Evolutionary conservation across 108 stramenopile species (phyloP).

Genomic region (Aureococcus anophagefferens): DNA sequence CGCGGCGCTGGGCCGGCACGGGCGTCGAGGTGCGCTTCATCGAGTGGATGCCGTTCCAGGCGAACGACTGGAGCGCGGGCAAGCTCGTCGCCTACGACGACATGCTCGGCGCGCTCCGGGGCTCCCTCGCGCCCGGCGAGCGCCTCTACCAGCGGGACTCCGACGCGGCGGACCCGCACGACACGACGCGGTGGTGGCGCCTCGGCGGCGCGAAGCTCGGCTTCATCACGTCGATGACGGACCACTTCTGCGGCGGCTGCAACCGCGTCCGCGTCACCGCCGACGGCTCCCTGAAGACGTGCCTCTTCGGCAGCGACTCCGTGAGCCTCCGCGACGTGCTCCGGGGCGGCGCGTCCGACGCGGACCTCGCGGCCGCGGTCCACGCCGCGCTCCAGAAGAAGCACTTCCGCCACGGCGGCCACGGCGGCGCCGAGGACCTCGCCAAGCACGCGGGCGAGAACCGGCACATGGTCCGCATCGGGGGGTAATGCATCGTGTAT

Average conservation of each 20-base stretch:
- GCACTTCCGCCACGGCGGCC: slow-evolving; percentile 76
- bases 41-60: slow-evolving; percentile 99
- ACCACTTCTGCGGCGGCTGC: slow-evolving; percentile 93
- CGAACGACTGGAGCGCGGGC: slow-evolving; percentile 72
- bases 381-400: slow-evolving; percentile 68
- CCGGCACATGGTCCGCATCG: slow-evolving; percentile 94
- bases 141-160: background rate
- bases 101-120: slow-evolving; percentile 47
- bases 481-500: too few relatives aligned
- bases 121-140: background rate
- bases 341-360: slow-evolving; percentile 41
- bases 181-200: slow-evolving; percentile 92
- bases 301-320: slow-evolving; percentile 82
- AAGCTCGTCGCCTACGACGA: slow-evolving; percentile 74
- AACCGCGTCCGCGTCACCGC: slow-evolving; percentile 94
- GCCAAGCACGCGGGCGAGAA: slow-evolving; percentile 59
- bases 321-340: slow-evolving; percentile 73
- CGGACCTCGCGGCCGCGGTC: slow-evolving; percentile 51
- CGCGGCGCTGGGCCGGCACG: slow-evolving; percentile 38
- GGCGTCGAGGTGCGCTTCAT: slow-evolving; percentile 88
- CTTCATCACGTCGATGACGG: slow-evolving; percentile 96
- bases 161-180: slow-evolving; percentile 69
- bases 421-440: slow-evolving; percentile 63
- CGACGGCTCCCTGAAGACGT: slow-evolving; percentile 91
- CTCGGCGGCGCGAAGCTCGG: slow-evolving; percentile 60